phyloP scores from a whole-genome alignment of 1,139 yeast species.

The Sugiyamaella novakii region DNA sequence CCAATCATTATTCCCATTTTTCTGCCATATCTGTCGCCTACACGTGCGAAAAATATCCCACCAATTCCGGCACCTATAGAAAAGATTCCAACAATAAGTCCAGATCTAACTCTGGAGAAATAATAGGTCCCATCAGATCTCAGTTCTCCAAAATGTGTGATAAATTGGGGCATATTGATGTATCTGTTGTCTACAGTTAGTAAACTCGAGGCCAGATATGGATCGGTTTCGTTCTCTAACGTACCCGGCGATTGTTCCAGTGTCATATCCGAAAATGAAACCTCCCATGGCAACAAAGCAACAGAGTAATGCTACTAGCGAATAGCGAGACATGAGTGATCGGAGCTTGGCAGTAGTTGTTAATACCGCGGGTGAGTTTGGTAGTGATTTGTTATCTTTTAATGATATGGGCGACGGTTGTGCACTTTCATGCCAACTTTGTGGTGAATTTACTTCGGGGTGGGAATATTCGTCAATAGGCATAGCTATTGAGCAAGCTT shows the following conservation, averaged over 20 bases:
- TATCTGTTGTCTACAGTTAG: neutral
- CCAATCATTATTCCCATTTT: conserved; percentile 52
- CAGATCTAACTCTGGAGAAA: conserved; percentile 49
- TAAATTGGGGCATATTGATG: conserved; percentile 63
- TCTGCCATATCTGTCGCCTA: conserved; percentile 58
- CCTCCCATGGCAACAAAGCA: conserved; percentile 41
- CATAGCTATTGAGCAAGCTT: no score
- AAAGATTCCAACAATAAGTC: conserved; percentile 55
- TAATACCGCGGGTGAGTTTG: no score
- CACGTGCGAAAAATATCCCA: conserved; percentile 47
- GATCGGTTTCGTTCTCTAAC: no score
- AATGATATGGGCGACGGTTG: no score
- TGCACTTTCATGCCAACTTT: no score
- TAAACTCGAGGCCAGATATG: no score
- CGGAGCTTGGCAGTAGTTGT: no score
- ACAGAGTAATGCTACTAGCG: conserved; percentile 18
- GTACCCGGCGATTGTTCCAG: conserved; percentile 68
- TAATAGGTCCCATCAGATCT: conserved; percentile 30
- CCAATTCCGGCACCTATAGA: conserved; percentile 59
- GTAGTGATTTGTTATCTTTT: no score
- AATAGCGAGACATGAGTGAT: neutral
- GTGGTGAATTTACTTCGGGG: no score
- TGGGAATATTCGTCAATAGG: no score
- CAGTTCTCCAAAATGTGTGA: conserved; percentile 50
- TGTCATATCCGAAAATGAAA: conserved; percentile 56